Evolutionary conservation across 2,329 filamentous ascomycete species (phyloP).

Genomic region (Hyphodiscus sp.): DNA sequence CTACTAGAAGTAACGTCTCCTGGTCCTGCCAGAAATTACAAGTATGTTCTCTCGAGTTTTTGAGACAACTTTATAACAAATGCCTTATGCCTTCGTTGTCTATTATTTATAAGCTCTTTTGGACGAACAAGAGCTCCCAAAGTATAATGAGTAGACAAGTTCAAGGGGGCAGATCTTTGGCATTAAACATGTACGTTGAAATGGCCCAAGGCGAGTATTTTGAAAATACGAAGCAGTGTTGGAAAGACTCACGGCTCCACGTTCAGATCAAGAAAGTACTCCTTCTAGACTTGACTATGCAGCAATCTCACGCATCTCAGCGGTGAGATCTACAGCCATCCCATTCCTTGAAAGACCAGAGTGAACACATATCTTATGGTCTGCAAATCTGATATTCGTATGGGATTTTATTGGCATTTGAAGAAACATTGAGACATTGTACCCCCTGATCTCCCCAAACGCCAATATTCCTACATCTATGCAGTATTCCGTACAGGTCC

Average conservation of each 20-base stretch:
- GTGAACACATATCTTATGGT: background rate
- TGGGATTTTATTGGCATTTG: conserved; percentile 6
- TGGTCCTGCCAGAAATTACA: no score
- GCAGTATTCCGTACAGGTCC: conserved; percentile 18
- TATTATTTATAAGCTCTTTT: no score
- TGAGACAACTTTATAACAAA: no score
- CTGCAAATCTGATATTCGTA: background rate
- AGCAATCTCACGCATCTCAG: background rate
- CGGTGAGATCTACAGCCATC: no score
- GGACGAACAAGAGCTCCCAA: no score
- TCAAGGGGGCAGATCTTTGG: background rate
- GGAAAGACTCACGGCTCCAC: background rate
- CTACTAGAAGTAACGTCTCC: no score
- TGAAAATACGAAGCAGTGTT: background rate
- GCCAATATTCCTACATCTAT: conserved; percentile 25
- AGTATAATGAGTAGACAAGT: no score
- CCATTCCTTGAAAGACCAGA: background rate
- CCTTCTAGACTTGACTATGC: background rate
- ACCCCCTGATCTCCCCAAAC: conserved; percentile 19
- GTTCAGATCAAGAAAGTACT: background rate
- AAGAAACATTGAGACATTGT: conserved; percentile 7
- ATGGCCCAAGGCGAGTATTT: background rate
- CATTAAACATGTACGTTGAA: background rate
- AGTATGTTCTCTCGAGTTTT: no score
- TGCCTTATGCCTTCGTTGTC: no score